Evolutionary conservation across 169 alveolate genomes (phyloP).

Genomic region (Eimeria sp.): DNA sequence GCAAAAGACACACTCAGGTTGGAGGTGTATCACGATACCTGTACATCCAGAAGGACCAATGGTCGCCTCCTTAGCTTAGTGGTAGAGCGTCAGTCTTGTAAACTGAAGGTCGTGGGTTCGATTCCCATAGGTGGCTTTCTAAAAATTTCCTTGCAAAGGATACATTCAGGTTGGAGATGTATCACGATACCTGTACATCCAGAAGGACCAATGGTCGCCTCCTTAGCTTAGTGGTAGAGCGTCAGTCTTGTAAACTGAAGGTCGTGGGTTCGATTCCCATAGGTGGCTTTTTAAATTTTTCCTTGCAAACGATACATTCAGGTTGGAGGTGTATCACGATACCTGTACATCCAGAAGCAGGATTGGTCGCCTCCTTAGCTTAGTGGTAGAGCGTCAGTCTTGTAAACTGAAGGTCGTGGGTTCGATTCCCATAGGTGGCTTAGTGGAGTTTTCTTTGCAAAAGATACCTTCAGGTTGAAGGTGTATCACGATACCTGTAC

Average conservation of each 20-base stretch:
- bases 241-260: conserved; percentile 83
- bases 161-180: too few relatives aligned
- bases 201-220: background rate
- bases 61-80: conserved; percentile 69
- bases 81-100: conserved; percentile 81
- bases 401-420: conserved; percentile 84
- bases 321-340: background rate
- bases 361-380: background rate
- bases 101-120: conserved; percentile 84
- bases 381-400: conserved; percentile 81
- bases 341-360: background rate
- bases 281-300: too few relatives aligned
- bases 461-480: too few relatives aligned
- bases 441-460: background rate
- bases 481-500: background rate
- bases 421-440: conserved; percentile 85
- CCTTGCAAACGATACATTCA: too few relatives aligned
- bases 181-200: background rate
- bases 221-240: conserved; percentile 83
- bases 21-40: background rate
- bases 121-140: conserved; percentile 82
- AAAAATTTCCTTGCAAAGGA: background rate
- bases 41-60: background rate
- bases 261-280: conserved; percentile 84
- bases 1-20: too few relatives aligned